Evolutionary conservation across 2,329 filamentous ascomycete genomes (phyloP).

Genomic region (Diaporthe velutina): DNA sequence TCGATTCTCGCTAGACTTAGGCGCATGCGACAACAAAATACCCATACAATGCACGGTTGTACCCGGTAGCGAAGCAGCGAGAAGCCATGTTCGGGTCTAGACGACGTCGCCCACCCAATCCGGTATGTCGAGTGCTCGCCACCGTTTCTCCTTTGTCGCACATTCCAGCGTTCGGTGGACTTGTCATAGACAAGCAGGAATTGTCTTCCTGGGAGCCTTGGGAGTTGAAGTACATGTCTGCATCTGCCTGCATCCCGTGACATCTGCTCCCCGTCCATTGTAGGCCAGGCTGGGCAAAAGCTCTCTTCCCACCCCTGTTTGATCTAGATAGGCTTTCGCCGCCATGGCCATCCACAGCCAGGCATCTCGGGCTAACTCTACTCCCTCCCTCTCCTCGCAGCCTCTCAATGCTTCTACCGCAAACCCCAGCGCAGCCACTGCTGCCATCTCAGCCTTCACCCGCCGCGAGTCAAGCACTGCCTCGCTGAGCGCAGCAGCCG

Average conservation of each 20-base stretch:
- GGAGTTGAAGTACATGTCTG: background rate
- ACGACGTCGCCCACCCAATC: conserved; percentile 61
- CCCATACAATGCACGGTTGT: conserved; percentile 23
- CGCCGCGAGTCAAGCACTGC: conserved; percentile 73
- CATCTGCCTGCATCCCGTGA: conserved; percentile 11
- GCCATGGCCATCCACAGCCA: conserved; percentile 25
- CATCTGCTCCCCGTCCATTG: background rate
- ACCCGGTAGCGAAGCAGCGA: conserved; percentile 24
- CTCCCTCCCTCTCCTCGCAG: conserved; percentile 54
- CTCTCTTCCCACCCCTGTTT: conserved; percentile 2
- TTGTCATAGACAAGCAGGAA: conserved; percentile 10
- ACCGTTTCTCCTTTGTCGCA: conserved; percentile 38
- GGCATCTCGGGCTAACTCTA: conserved; percentile 31
- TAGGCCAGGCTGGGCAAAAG: conserved; percentile 22
- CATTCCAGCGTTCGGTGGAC: conserved; percentile 1
- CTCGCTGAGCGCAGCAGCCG: conserved; percentile 85
- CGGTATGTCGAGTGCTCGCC: conserved; percentile 57
- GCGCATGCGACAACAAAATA: conserved; percentile 24
- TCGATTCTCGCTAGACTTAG: background rate
- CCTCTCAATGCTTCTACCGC: conserved; percentile 74
- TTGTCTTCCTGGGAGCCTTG: too few relatives aligned
- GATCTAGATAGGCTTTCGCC: conserved; percentile 1
- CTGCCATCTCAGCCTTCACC: conserved; percentile 85
- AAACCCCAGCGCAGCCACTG: conserved; percentile 81
- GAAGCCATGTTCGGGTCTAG: conserved; percentile 64